Base-by-base conservation (phyloP, 495 filamentous ascomycete species). In the Chaetomium cochliodes region DNA sequence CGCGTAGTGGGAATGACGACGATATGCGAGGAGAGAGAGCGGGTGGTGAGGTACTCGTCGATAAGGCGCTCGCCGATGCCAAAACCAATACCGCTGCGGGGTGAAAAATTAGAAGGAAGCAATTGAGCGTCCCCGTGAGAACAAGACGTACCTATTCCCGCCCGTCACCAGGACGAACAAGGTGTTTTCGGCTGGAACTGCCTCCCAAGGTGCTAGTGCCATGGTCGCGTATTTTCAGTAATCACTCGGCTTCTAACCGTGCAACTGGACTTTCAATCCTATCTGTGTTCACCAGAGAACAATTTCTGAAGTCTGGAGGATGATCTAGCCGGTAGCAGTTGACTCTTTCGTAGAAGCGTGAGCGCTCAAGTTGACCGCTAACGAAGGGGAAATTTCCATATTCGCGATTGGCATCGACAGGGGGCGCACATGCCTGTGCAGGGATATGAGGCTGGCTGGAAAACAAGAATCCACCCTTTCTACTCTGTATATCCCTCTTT, bases 31-130 rank as follows among this genome's bases (percentile, higher is more conserved):
- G 82, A 78, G 26, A 82, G 75, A 26, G 88, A 84, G 60, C 85
- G 86, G 13, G 84, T 85, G 56, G 74, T 75, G 62, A 96, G 84
- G 83, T 96, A 98, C 72, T 97, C 92, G 79, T 96, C 88, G 65
- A 93, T 92, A 20, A 98, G 83, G 63, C 96, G 92, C 65, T 87
- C 84, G 70, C 91, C 91, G 62, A 90, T 94, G 56, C 89, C 87
- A 68, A 92, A 91, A 46, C 94, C 94, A 62, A 98, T 87, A 54
- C 94, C 94, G 75, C 96, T 97, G 75, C 15, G 30, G 63, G 69
- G 16, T 33, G 30, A 23, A 44, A 6, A 1, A 2, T 22, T 25
- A 41, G 63, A 69, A 22, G 28, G 28, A 16, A 44, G 11, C 9
- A 0, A 15, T 25, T 46, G 13, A 7, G 30, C 5, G 2, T n/a